Base-by-base conservation (phyloP, 108 stramenopile genomes). In the Thalassiosira profunda region DNA sequence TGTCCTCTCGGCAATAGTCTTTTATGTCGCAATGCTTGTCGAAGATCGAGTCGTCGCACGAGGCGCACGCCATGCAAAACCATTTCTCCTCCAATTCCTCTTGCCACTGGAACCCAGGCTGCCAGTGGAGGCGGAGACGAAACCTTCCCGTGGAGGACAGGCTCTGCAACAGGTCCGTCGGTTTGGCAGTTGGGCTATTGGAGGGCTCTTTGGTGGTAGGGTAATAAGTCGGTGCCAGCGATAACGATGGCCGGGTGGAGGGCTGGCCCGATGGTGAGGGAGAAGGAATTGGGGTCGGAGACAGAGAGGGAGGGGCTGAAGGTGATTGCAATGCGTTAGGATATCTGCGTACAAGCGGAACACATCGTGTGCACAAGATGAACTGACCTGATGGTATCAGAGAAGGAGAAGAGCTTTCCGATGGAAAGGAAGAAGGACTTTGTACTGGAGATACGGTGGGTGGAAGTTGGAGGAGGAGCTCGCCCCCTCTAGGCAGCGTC, bases 91-190 rank as follows among this genome's bases (percentile, higher is more conserved):
- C 31, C 20, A 44, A 59, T 48, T 76, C 80, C 24, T 87, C 83
- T 78, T 87, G 86, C 86, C 86, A 87, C 29, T 54, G 73, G 55
- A 84, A 84, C 3, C 80, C 74, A 11, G 72, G 35, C 45, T 87
- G 37, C 86, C 86, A 87, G 43, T 84, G 76, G n/a, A 84, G 17
- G 47, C 72, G 79, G 11, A 87, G 31, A 23, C 57, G 43, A 38
- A 87, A 84, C 4, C 63, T n/a, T n/a, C n/a, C n/a, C 12, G 51
- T 31, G 7, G 51, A 52, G 29, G 51, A 31, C 29, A 28, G 9
- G 9, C 51, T 52, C 15, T 11, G n/a, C 23, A 31, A 31, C 23
- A 33, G 26, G 49, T 51, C 30, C 30, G 49, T 51, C 2, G 49
- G 49, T 51, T 14, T 10, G 38, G 11, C 11, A 10, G 38, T 40